Base-by-base conservation (phyloP, 768 basidiomycete genomes). In the Erythrobasidium yunnanense region DNA sequence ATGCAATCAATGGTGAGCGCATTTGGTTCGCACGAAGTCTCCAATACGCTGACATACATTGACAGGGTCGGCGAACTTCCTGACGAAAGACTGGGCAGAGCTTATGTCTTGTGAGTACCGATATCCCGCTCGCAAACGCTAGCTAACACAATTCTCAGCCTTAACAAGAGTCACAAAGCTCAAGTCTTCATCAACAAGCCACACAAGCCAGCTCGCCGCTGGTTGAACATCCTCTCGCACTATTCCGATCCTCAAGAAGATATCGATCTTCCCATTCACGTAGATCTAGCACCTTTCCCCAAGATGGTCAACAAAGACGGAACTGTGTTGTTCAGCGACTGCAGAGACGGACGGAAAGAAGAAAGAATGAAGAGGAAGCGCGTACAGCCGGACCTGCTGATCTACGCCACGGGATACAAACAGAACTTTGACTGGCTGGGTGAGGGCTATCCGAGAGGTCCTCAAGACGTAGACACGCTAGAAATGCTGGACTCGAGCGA, bases 261-360 rank as follows among this genome's bases (percentile, higher is more conserved):
- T 63, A 78, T 80, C 55, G 71, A 75, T 1, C 78, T 60, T 2
- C 68, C 73, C 1, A 71, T 71, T 2, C 67, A 69, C 4, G 75
- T 83, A 52, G 80, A 84, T 53, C 77, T 84, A 25, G 82, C 83
- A 5, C 83, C 83, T 1, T 84, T 82, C 73, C 83, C 83, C 0
- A 74, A 73, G 6, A 72, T 75, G 22, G 80, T 84, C 66, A 74
- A 77, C 30, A 67, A 74, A 0, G 63, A 73, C 33, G 83, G 83
- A 0, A 74, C 72, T 15, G 81, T 80, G 2, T 73, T 81, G 13
- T 84, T 83, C 68, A 78, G 71, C 80, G 54, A 27, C 72, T 11
- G 75, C 74, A 71, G 74, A 76, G 68, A 42, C 72, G 77, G 23
- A 82, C 81, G 72, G 81, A 78, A 72, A 57, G 75, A 78, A 23